Percentiles rank a stretch among this genome's conserved stretches.
These are phyloP conservation scores for Tulasnella sp. DNA, from an alignment of 768 basidiomycete species.

Conservation along the genomic window DNA sequence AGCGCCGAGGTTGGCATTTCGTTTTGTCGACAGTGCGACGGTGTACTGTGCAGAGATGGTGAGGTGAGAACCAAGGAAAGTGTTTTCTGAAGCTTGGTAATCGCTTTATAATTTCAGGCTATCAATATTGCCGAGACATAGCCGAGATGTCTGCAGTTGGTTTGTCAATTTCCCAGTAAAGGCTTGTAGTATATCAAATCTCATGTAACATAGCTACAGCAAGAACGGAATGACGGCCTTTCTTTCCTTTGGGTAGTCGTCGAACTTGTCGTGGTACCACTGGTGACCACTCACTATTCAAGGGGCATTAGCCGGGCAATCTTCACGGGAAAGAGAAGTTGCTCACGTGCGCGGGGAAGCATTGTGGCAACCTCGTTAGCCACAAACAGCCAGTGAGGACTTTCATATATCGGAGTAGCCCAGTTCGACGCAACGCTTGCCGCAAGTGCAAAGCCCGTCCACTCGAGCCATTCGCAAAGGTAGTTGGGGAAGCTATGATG, in stretches of 20 bases:
- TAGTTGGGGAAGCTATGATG: slow-evolving; percentile 65
- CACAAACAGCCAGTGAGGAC: slow-evolving; percentile 76
- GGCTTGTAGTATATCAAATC: too few relatives aligned
- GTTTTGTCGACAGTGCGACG: too few relatives aligned
- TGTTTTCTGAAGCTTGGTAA: too few relatives aligned
- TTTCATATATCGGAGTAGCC: slow-evolving; percentile 23
- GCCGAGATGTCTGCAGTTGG: too few relatives aligned
- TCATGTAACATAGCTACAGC: slow-evolving; percentile 31
- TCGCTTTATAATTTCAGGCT: too few relatives aligned
- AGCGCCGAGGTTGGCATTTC: slow-evolving; percentile 9
- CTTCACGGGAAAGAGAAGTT: not conserved
- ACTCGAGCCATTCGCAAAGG: slow-evolving; percentile 91
- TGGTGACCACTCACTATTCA: slow-evolving; percentile 45
- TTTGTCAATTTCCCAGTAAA: too few relatives aligned
- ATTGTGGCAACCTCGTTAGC: slow-evolving; percentile 60
- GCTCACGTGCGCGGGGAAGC: slow-evolving; percentile 60
- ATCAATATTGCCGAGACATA: too few relatives aligned
- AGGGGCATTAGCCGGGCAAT: not conserved
- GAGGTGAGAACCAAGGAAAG: too few relatives aligned
- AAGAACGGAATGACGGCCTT: slow-evolving; percentile 73
- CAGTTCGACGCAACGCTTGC: slow-evolving; percentile 40
- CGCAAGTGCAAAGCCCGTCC: slow-evolving; percentile 77
- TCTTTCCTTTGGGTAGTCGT: slow-evolving; percentile 65
- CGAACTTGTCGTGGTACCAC: slow-evolving; percentile 77
- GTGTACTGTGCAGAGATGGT: too few relatives aligned